Evolutionary conservation across 2,329 filamentous ascomycete genomes (phyloP), one percentile per base, ranked within the genome.

Genomic region (Ophiocordyceps camponoti-leonardi): DNA sequence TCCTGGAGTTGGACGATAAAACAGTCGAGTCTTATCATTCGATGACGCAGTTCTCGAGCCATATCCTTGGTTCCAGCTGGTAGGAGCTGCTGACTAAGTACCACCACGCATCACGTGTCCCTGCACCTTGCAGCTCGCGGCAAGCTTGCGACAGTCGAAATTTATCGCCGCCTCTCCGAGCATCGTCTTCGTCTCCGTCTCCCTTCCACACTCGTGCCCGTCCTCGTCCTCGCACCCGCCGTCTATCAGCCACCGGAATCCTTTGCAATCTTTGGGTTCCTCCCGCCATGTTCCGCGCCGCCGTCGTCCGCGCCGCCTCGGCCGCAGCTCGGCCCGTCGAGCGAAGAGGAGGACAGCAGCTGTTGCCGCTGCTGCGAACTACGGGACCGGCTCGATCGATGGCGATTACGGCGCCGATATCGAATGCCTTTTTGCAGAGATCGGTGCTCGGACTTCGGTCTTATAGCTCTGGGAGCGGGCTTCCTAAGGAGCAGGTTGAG

Each of bases 401-500:
- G 26, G 11, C 10, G 63, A 68, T 78, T 64, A 71, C 72, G 58
- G 22, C 41, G 4, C 7, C 43, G 10, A 68, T 69, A 50, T 71
- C 74, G 53, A 75, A 81, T 48, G 63, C 62, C 61, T 70, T 77
- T 53, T 3, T 39, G n/a, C 72, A 75, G 58, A 72, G 73, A 58
- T 76, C 35, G 18, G 6, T 80, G 67, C 73, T 81, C 62, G 74
- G 77, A 55, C 73, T 84, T 60, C 75, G 92, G 68, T 83, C 79
- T 72, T 98, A 98, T 72, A 86, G 88, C 54, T 84, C 90, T 45
- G 80, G 75, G 49, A 77, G 81, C 52, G 80, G 81, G 54, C 77
- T 96, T 53, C 73, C 77, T 58, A 82, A 87, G 73, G 72, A 80
- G 47, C 86, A 94, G 71, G 84, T 94, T 48, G 82, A 93, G 71